phyloP scores from a whole-genome alignment of 495 filamentous ascomycete species.

The Lasiosphaeriaceae sp. region DNA sequence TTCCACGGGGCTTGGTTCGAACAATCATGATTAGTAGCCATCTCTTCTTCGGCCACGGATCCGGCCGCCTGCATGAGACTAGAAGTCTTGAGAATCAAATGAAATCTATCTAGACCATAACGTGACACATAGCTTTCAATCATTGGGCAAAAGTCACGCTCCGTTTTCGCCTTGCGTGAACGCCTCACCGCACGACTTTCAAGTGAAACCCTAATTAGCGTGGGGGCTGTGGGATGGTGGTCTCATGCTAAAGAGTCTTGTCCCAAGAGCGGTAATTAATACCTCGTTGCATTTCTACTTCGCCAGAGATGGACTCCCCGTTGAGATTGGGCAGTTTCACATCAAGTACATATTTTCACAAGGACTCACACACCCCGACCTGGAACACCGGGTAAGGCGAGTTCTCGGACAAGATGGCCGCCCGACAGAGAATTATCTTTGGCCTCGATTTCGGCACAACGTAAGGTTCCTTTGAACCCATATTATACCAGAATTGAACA shows the following conservation, averaged over 20 bases:
- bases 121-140: background rate
- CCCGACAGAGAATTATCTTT: background rate
- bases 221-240: background rate
- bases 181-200: background rate
- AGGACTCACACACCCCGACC: background rate
- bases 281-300: background rate
- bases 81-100: too few species aligned
- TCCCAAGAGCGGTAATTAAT: background rate
- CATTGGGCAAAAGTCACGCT: background rate
- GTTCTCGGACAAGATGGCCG: background rate
- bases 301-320: background rate
- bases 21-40: too few species aligned
- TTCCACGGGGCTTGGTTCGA: too few species aligned
- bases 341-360: background rate
- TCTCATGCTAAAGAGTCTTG: background rate
- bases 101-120: too few species aligned
- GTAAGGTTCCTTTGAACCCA: background rate
- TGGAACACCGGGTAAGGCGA: background rate
- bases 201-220: background rate
- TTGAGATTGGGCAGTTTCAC: background rate
- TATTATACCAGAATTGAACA: background rate
- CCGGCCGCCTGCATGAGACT: too few species aligned
- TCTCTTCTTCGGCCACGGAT: too few species aligned
- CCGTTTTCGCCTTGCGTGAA: background rate
- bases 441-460: constrained; percentile 4